Conservation (phyloP, 140 eudicot species). For the Erigeron philadelphicus region DNA sequence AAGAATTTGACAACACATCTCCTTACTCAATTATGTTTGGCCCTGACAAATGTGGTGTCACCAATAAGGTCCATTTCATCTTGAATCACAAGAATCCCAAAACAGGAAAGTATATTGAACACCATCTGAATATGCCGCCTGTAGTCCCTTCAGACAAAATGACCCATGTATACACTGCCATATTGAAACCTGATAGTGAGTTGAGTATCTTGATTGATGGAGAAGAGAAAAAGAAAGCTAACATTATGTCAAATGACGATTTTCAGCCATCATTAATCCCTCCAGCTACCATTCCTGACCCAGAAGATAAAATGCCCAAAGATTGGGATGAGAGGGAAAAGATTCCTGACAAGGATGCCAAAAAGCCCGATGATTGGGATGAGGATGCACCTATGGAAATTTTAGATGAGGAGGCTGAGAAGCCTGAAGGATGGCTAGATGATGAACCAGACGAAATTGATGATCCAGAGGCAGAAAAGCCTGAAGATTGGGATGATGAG, state of each 20-base stretch:
- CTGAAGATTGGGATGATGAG: slow-evolving; percentile 97
- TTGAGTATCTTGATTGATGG: slow-evolving; percentile 69
- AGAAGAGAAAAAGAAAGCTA: slow-evolving; percentile 74
- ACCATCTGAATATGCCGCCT: slow-evolving; percentile 75
- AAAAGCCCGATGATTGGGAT: slow-evolving; percentile 93
- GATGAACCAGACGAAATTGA: slow-evolving; percentile 89
- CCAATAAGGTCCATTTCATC: slow-evolving; percentile 88
- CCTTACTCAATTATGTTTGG: slow-evolving; percentile 96
- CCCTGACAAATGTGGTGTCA: slow-evolving; percentile 83
- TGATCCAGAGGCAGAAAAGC: slow-evolving; percentile 85
- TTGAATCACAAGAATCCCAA: slow-evolving; percentile 74
- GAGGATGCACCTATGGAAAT: slow-evolving; percentile 89
- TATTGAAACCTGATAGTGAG: slow-evolving; percentile 61
- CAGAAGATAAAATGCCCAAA: slow-evolving; percentile 73
- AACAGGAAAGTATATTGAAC: slow-evolving; percentile 69
- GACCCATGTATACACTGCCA: slow-evolving; percentile 83
- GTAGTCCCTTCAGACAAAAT: slow-evolving; percentile 72
- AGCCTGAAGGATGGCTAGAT: slow-evolving; percentile 93
- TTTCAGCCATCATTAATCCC: slow-evolving; percentile 80
- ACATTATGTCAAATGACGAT: slow-evolving; percentile 52
- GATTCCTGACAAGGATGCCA: slow-evolving; percentile 78
- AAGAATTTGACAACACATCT: slow-evolving; percentile 72
- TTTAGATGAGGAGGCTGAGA: slow-evolving; percentile 75
- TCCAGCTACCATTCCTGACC: slow-evolving; percentile 69
- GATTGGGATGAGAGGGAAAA: slow-evolving; percentile 77